These are phyloP conservation scores for Pseudoperonospora humuli DNA, from an alignment of 352 stramenopile species.

Conservation along the genomic window DNA sequence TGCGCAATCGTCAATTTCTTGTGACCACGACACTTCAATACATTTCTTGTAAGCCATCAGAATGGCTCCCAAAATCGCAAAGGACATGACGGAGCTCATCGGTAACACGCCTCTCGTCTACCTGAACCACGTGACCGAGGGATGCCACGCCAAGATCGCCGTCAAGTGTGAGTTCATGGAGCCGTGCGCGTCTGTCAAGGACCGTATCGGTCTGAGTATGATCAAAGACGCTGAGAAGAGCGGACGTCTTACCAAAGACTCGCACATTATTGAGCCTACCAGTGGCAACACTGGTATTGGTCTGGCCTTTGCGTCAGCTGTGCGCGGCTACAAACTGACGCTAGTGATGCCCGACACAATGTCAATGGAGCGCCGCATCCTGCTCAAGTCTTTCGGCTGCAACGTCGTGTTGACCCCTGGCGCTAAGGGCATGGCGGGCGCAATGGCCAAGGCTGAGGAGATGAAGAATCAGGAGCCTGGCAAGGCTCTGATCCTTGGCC, in stretches of 20 bases:
- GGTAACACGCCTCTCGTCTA: constrained; percentile 93
- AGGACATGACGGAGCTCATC: too few species aligned
- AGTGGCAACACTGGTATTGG: constrained; percentile 97
- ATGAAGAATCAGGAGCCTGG: too few species aligned
- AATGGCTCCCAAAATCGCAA: too few species aligned
- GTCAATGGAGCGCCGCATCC: too few species aligned
- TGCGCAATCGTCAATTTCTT: not conserved
- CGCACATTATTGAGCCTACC: constrained; percentile 96
- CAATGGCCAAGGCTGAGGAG: too few species aligned
- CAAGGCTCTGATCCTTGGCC: constrained; percentile 93
- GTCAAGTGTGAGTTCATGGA: constrained; percentile 98
- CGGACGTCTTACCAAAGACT: constrained; percentile 89
- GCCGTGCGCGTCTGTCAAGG: constrained; percentile 87
- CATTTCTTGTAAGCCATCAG: constrained; percentile 20
- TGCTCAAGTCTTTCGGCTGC: too few species aligned
- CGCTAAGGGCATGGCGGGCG: too few species aligned
- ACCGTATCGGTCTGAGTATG: constrained; percentile 87
- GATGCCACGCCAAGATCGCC: constrained; percentile 78
- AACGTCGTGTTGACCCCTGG: too few species aligned
- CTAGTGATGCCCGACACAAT: too few species aligned
- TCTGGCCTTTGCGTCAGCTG: constrained; percentile 92
- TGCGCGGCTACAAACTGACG: constrained; percentile 96
- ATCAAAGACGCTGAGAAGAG: constrained; percentile 87
- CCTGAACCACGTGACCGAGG: constrained; percentile 85
- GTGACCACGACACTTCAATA: not conserved